Percentiles rank a stretch among this genome's conserved stretches.
phyloP scores from a whole-genome alignment of 2,329 filamentous ascomycete species.

The Claviceps lovelessii region DNA sequence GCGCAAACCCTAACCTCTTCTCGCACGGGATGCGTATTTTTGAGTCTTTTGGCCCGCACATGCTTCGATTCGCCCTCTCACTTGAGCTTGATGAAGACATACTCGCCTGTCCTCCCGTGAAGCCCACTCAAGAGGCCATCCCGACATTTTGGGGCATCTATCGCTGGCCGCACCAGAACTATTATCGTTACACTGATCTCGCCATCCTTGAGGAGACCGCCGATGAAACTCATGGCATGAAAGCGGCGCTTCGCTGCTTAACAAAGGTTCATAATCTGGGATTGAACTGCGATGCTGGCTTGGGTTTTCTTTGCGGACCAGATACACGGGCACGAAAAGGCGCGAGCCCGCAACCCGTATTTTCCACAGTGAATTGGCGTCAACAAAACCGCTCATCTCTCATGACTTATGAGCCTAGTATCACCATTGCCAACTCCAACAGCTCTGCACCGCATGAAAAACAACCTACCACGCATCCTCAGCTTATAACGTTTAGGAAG shows the following conservation, averaged over 20 bases:
- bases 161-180: constrained; percentile 46
- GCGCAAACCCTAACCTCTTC: constrained; percentile 13
- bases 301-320: constrained; percentile 52
- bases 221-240: constrained; percentile 49
- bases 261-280: constrained; percentile 46
- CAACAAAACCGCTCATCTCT: not conserved
- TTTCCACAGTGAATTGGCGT: not conserved
- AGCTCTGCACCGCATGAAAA: not conserved
- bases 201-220: constrained; percentile 47
- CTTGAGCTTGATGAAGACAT: constrained; percentile 49
- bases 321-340: constrained; percentile 37
- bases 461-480: not conserved
- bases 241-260: constrained; percentile 42
- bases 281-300: constrained; percentile 50
- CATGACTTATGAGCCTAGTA: not conserved
- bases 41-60: constrained; percentile 43
- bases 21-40: constrained; percentile 46
- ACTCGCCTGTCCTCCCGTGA: constrained; percentile 37
- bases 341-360: constrained; percentile 18
- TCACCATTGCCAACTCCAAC: not conserved
- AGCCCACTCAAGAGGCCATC: constrained; percentile 38
- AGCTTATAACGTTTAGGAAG: not conserved
- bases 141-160: constrained; percentile 50
- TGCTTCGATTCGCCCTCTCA: constrained; percentile 50
- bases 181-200: constrained; percentile 44